Conservation (phyloP, 2,329 filamentous ascomycete genomes). For the Fusarium haematococcum region DNA sequence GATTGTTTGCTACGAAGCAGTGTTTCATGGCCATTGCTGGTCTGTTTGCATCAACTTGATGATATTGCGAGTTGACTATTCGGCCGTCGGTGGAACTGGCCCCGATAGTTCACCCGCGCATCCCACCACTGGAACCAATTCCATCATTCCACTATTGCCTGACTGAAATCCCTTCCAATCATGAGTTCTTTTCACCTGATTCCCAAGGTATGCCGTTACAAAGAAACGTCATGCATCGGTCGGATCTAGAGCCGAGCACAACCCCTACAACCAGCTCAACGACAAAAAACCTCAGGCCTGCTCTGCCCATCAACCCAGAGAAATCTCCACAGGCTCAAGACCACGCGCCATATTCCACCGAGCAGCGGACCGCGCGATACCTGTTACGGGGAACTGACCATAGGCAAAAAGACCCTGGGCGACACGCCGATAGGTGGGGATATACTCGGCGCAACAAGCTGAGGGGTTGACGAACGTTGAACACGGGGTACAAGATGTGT, state of each 20-base stretch:
- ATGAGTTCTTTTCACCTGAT: slow-evolving; percentile 10
- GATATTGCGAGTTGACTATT: not conserved
- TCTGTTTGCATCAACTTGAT: not conserved
- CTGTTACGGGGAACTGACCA: slow-evolving; percentile 11
- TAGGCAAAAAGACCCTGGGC: slow-evolving; percentile 23
- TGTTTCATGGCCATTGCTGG: not conserved
- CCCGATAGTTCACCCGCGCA: not conserved
- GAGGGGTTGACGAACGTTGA: slow-evolving; percentile 3
- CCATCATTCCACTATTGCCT: not conserved
- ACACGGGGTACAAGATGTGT: slow-evolving; percentile 16
- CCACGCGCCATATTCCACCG: slow-evolving; percentile 30
- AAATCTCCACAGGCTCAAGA: slow-evolving; percentile 23
- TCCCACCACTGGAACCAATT: not conserved
- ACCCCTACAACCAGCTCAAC: not conserved
- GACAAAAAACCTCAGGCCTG: not conserved
- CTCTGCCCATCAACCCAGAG: not conserved
- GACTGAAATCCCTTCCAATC: not conserved
- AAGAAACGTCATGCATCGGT: not conserved
- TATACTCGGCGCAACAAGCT: slow-evolving; percentile 32
- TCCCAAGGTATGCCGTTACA: not conserved
- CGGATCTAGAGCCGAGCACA: not conserved
- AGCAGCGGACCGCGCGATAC: slow-evolving; percentile 22
- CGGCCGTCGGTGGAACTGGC: not conserved
- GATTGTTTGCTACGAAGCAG: not conserved
- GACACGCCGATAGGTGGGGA: slow-evolving; percentile 43